Base-by-base conservation (phyloP, 148 eudicot genomes). In the Silene uniflora region DNA sequence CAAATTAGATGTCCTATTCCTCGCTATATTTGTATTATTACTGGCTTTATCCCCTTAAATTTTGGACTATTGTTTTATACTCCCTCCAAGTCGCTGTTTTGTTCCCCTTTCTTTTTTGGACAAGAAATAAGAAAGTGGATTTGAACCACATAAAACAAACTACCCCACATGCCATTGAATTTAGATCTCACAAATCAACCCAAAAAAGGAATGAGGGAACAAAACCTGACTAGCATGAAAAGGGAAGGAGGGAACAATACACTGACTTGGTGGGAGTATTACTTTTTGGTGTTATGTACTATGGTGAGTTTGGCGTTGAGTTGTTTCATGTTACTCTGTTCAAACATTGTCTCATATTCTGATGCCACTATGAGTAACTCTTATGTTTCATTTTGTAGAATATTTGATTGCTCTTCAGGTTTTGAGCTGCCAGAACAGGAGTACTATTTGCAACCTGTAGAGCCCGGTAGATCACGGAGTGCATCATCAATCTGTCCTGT, bases 401-500 rank as follows among this genome's bases (percentile, higher is more conserved):
- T 94, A 75, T 94, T 86, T 86, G 93, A 94, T 83, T 73, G 89
- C 80, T 90, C 96, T 59, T 78, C 91, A 54, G 77, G 85, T 76
- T 64, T 77, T 80, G 90, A 73, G 44, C 85, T 81, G 78, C 93
- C 92, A 56, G 97, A 94, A 85, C 98, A 94, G 86, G 98, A 94
- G 81, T 94, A 88, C 83, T 94, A 90, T 83, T 81, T 94, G 62
- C 96, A 94, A 84, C 97, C 92, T 62, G 83, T 79, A 62, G 89
- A 85, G 75, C 83, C 81, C 61, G 90, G 96, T 58, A 82, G 88
- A 87, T 85, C 91, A 71, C 82, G 74, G 76, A 89, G 79, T 25
- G 97, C 97, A 67, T 81, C 96, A 78, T 87, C 98, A 81, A 90
- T 87, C 49, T 87, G 97, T 75, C 98, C 98, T 42, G 93, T 87